Conservation (phyloP, 495 filamentous ascomycete genomes). For the Aspergillus ellipticus region DNA sequence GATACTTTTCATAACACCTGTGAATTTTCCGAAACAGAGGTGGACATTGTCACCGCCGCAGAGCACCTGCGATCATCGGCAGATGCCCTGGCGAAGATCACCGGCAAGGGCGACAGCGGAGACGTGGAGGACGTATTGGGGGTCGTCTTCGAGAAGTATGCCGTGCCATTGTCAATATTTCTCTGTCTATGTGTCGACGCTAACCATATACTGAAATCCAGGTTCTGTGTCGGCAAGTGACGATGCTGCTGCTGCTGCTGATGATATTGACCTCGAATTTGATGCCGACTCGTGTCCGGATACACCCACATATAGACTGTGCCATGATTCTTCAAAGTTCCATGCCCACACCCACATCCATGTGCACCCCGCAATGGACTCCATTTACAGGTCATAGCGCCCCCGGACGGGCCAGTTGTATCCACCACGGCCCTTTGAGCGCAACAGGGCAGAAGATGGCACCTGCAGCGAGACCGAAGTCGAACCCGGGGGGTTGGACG, state of each 20-base stretch:
- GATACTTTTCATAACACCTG: conserved; percentile 27
- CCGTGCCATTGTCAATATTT: conserved; percentile 14
- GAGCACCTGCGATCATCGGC: conserved; percentile 84
- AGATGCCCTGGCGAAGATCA: conserved; percentile 75
- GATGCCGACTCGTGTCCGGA: not conserved
- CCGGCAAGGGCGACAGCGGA: conserved; percentile 77
- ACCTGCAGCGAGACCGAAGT: not conserved
- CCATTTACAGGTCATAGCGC: conserved; percentile 11
- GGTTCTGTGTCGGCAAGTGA: conserved; percentile 73
- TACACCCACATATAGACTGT: not conserved
- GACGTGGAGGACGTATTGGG: conserved; percentile 97
- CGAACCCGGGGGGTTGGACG: not conserved
- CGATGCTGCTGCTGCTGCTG: too few relatives aligned
- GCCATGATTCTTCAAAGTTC: not conserved
- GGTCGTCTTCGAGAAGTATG: conserved; percentile 94
- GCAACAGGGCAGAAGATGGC: not conserved
- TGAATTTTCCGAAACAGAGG: conserved; percentile 35
- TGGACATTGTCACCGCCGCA: conserved; percentile 90
- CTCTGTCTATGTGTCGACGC: conserved; percentile 5
- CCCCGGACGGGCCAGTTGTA: conserved; percentile 45
- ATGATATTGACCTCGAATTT: too few relatives aligned
- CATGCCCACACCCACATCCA: not conserved
- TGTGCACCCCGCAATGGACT: not conserved
- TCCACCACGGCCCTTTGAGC: conserved; percentile 51
- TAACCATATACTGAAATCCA: conserved; percentile 26